Base-by-base conservation (phyloP, 306 rosid genomes). In the Trichosanthes truncata region DNA sequence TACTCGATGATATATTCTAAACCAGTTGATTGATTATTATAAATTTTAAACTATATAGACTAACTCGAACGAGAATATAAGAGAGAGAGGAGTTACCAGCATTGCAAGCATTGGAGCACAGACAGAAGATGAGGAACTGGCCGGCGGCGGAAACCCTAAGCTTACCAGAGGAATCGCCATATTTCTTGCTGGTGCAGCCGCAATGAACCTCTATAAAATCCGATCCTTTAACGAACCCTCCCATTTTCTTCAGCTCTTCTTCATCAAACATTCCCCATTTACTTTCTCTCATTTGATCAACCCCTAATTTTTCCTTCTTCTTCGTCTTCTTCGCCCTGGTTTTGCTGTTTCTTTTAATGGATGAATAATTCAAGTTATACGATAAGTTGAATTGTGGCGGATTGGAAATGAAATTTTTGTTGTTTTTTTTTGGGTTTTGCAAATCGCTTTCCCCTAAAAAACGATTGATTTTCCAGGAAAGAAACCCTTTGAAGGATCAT, bases 201-300 rank as follows among this genome's bases (percentile, higher is more conserved):
- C 96, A 89, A 1, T 13, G 18, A n/a, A 89, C 86, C 74, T 86
- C 87, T 18, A 91, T 41, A 9, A 52, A 84, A 78, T 69, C 80
- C 9, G 7, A 13, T 3, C 91, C 87, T 51, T 21, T 59, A 38
- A 76, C 60, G 0, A 83, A 80, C 6, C 86, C 89, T 15, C 2
- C 2, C 7, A 86, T 80, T 1, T 21, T 71, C 35, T 74, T 49
- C 1, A 86, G 48, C 29, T 76, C 82, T 9, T 68, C 82, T 9
- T 88, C 86, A 12, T 48, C 77, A 46, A 76, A 76, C 74, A 67
- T 36, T 4, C 74, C 23, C 74, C 26, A 38, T 7, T 26, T 51
- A 51, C 11, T 55, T n/a, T 55, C 61, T 55, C 61, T n/a, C 25
- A 55, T 55, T 20, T 20, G 3, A 12, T 49, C 13, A 18, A 55